Conservation (phyloP, 2,329 filamentous ascomycete genomes). For the Drechslerella dactyloides region DNA sequence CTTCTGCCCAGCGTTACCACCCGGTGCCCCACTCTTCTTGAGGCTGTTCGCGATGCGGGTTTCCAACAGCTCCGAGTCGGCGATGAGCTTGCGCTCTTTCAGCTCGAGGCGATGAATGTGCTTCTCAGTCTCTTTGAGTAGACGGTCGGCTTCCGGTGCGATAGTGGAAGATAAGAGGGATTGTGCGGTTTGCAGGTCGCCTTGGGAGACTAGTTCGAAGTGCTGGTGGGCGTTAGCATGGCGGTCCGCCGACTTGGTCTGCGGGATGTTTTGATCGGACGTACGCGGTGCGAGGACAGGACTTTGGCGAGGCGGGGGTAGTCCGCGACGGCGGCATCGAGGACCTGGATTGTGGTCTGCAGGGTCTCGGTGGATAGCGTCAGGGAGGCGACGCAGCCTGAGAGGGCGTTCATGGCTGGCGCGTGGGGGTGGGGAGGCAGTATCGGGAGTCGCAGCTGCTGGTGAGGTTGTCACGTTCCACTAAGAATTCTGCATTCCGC, state of each 20-base stretch:
- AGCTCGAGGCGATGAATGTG: conserved; percentile 82
- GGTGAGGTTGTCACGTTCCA: too few species aligned
- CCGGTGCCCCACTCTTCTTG: conserved; percentile 53
- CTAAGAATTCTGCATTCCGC: too few species aligned
- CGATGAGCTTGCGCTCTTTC: conserved; percentile 81
- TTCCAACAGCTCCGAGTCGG: conserved; percentile 81
- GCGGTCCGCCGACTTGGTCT: neutral
- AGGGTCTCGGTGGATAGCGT: conserved; percentile 68
- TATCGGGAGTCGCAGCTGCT: too few species aligned
- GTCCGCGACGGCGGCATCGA: conserved; percentile 63
- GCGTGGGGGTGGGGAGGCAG: neutral
- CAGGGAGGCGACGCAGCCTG: conserved; percentile 66
- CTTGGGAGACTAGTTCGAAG: conserved; percentile 89
- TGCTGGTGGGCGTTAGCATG: conserved; percentile 64
- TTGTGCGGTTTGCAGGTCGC: conserved; percentile 80
- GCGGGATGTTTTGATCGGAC: conserved; percentile 52
- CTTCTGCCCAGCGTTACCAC: conserved; percentile 51
- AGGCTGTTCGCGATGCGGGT: conserved; percentile 61
- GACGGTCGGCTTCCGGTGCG: conserved; percentile 78
- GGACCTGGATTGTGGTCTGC: conserved; percentile 66
- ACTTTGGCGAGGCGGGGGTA: conserved; percentile 64
- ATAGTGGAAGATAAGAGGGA: conserved; percentile 85
- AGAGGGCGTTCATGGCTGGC: conserved; percentile 54
- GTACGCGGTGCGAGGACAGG: conserved; percentile 66
- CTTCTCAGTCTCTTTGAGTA: conserved; percentile 80